Conservation (phyloP, 441 rosid species). For the Lepidium campestre region DNA sequence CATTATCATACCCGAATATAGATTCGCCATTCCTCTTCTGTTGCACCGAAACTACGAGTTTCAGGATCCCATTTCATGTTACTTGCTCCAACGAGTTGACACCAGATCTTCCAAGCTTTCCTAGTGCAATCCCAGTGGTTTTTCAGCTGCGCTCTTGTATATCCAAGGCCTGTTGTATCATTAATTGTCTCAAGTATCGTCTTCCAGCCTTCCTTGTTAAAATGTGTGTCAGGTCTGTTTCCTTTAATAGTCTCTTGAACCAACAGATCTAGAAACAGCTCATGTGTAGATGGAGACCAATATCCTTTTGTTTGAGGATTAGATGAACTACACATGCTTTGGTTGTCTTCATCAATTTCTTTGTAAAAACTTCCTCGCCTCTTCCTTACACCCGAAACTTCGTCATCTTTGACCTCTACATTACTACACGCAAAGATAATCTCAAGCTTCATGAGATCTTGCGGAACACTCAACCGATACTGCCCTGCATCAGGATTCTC, state of each 20-base stretch:
- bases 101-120: constrained; percentile 47
- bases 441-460: constrained; percentile 32
- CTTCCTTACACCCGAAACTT: constrained; percentile 8
- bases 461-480: constrained; percentile 35
- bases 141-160: constrained; percentile 40
- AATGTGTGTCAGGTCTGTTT: constrained; percentile 38
- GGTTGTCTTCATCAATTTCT: constrained; percentile 10
- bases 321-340: constrained; percentile 24
- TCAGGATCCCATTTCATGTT: constrained; percentile 44
- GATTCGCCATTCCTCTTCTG: constrained; percentile 41
- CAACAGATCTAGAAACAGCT: constrained; percentile 41
- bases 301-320: constrained; percentile 31
- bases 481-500: constrained; percentile 45
- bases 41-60: constrained; percentile 33
- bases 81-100: constrained; percentile 31
- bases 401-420: constrained; percentile 15
- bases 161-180: constrained; percentile 27
- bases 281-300: constrained; percentile 45
- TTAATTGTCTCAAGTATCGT: constrained; percentile 35
- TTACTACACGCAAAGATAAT: constrained; percentile 31
- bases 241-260: constrained; percentile 40
- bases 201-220: constrained; percentile 44
- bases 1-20: constrained; percentile 31
- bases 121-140: constrained; percentile 47
- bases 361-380: constrained; percentile 1